phyloP scores from a whole-genome alignment of 495 filamentous ascomycete species.

The Annulohypoxylon nitens region DNA sequence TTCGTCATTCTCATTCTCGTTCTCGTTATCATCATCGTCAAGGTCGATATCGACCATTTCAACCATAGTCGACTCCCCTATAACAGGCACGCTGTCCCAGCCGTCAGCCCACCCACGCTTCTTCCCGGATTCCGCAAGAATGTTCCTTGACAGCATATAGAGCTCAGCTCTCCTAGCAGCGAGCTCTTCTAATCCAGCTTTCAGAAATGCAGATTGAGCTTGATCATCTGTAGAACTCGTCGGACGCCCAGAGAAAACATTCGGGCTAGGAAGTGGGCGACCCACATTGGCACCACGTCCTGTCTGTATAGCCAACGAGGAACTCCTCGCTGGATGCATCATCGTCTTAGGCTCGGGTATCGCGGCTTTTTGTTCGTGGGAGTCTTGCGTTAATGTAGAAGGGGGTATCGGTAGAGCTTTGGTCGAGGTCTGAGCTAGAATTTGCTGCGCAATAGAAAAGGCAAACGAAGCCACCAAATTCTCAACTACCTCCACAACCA shows the following conservation, averaged over 20 bases:
- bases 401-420: constrained; percentile 74
- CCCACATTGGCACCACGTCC: constrained; percentile 33
- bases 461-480: constrained; percentile 88
- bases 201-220: constrained; percentile 59
- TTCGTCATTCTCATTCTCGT: constrained; percentile 39
- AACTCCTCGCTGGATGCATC: constrained; percentile 70
- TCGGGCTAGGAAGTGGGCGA: constrained; percentile 59
- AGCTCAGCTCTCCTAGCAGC: constrained; percentile 85
- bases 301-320: constrained; percentile 61
- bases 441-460: constrained; percentile 81
- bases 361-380: constrained; percentile 63
- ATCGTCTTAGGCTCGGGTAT: constrained; percentile 73
- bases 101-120: constrained; percentile 81
- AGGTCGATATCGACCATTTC: constrained; percentile 71
- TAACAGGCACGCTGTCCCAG: constrained; percentile 75
- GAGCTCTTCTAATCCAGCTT: constrained; percentile 83
- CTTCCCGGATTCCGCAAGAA: constrained; percentile 79
- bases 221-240: constrained; percentile 48
- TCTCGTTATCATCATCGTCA: constrained; percentile 54
- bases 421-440: constrained; percentile 81
- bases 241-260: constrained; percentile 58
- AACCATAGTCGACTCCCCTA: constrained; percentile 62
- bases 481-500: constrained; percentile 71
- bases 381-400: constrained; percentile 63
- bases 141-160: constrained; percentile 79